Percentiles rank a stretch among this genome's conserved stretches.
phyloP scores from a whole-genome alignment of 164 flowering plant genomes.

The Cinnamomum micranthum region DNA sequence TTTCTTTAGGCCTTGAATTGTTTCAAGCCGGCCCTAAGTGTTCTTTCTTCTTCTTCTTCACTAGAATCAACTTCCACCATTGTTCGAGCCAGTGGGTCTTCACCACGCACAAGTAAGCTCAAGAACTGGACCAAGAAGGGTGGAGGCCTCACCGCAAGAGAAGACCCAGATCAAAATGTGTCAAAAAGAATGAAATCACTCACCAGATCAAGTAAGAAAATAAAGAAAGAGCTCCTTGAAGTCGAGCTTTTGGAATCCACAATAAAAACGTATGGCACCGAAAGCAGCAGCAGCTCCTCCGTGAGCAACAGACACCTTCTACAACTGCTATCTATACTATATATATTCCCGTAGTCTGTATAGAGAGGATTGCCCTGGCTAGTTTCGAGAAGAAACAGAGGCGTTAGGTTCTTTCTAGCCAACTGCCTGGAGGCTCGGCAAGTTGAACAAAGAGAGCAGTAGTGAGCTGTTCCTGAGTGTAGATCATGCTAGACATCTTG shows the following conservation, averaged over 20 bases:
- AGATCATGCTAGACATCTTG: conserved; percentile 60
- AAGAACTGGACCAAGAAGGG: conserved; percentile 47
- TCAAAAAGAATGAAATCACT: background rate
- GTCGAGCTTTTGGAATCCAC: conserved; percentile 8
- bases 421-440: conserved; percentile 18
- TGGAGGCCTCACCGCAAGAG: conserved; percentile 20
- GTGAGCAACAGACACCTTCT: background rate
- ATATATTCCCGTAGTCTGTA: background rate
- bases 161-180: conserved; percentile 21
- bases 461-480: conserved; percentile 75
- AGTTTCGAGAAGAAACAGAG: conserved; percentile 12
- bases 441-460: conserved; percentile 46
- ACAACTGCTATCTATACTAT: background rate
- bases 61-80: conserved; percentile 7
- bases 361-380: background rate
- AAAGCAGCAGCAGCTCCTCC: conserved; percentile 7
- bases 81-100: conserved; percentile 20
- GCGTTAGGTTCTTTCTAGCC: conserved; percentile 11
- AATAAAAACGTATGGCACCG: conserved; percentile 28
- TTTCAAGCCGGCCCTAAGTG: too few species aligned
- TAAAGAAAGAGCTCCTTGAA: conserved; percentile 26
- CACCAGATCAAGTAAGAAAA: conserved; percentile 59
- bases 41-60: too few species aligned
- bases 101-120: conserved; percentile 53
- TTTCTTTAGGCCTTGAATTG: too few species aligned